A percentile compares a stretch with the other conserved stretches of the same genome.
phyloP scores from a whole-genome alignment of 306 rosid genomes.

The Morella rubra region DNA sequence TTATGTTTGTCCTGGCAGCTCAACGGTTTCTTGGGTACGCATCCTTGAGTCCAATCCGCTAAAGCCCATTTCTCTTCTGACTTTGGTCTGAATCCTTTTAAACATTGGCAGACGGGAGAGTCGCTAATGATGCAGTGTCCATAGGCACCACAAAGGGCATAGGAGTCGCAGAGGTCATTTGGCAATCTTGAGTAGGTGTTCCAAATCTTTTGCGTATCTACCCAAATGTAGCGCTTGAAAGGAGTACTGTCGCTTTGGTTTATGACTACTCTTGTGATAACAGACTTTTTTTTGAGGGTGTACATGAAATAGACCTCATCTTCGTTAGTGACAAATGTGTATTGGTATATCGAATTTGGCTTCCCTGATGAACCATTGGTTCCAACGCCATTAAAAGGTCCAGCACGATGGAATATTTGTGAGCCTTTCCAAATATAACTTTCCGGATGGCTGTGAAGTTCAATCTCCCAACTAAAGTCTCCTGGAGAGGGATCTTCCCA shows the following conservation, averaged over 20 bases:
- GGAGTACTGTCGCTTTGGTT: slow-evolving; percentile 9
- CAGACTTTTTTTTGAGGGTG: slow-evolving; percentile 8
- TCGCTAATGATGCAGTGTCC: slow-evolving; percentile 20
- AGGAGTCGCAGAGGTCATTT: slow-evolving; percentile 18
- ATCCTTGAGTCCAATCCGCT: slow-evolving; percentile 44
- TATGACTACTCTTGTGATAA: neutral
- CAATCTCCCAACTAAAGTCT: too few relatives aligned
- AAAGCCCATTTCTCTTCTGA: slow-evolving; percentile 32
- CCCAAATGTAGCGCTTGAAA: slow-evolving; percentile 28
- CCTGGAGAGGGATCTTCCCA: too few relatives aligned
- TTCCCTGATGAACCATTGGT: too few relatives aligned
- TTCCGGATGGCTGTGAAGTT: too few relatives aligned
- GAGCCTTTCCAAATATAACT: too few relatives aligned
- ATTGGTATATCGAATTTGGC: too few relatives aligned
- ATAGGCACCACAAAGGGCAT: slow-evolving; percentile 36
- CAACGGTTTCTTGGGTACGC: slow-evolving; percentile 30
- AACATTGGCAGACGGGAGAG: slow-evolving; percentile 28
- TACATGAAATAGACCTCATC: slow-evolving; percentile 25
- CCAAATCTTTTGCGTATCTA: slow-evolving; percentile 34
- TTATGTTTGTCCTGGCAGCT: too few relatives aligned
- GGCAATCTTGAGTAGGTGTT: slow-evolving; percentile 34
- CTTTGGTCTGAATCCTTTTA: slow-evolving; percentile 36
- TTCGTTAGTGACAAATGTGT: too few relatives aligned
- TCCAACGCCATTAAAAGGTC: too few relatives aligned
- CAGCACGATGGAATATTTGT: too few relatives aligned